phyloP scores from a whole-genome alignment of 2,329 filamentous ascomycete species.

The Gliomastix tumulicola region DNA sequence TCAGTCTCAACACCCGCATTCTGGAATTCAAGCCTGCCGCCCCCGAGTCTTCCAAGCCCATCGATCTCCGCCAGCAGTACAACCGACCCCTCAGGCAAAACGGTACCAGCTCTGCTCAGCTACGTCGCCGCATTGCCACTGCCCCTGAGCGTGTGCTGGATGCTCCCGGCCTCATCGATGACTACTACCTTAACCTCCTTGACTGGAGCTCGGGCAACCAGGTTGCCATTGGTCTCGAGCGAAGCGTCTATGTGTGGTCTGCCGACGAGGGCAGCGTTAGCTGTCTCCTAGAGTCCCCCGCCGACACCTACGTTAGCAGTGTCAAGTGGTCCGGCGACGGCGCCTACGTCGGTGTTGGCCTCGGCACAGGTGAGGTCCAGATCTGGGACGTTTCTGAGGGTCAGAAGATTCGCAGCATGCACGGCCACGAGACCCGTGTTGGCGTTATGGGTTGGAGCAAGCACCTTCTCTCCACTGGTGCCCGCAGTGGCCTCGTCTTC shows the following conservation, averaged over 20 bases:
- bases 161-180: constrained; percentile 90
- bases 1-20: constrained; percentile 89
- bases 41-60: constrained; percentile 97
- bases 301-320: constrained; percentile 94
- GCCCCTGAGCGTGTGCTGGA: constrained; percentile 94
- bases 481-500: constrained; percentile 89
- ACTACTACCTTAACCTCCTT: constrained; percentile 98
- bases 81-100: constrained; percentile 87
- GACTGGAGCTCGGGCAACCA: constrained; percentile 99
- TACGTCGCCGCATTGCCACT: constrained; percentile 85
- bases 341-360: constrained; percentile 90
- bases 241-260: constrained; percentile 97
- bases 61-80: constrained; percentile 95
- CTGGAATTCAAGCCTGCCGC: constrained; percentile 96
- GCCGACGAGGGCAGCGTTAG: constrained; percentile 86
- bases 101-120: constrained; percentile 70
- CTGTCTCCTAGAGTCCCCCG: constrained; percentile 78
- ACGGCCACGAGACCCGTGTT: constrained; percentile 92
- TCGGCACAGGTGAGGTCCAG: constrained; percentile 93
- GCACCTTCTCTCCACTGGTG: constrained; percentile 91
- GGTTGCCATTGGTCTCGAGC: constrained; percentile 94
- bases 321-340: constrained; percentile 99
- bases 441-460: constrained; percentile 99
- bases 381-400: constrained; percentile 98
- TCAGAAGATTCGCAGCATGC: constrained; percentile 96